Base-by-base conservation (phyloP, 2,329 filamentous ascomycete genomes). In the Nemania serpens region DNA sequence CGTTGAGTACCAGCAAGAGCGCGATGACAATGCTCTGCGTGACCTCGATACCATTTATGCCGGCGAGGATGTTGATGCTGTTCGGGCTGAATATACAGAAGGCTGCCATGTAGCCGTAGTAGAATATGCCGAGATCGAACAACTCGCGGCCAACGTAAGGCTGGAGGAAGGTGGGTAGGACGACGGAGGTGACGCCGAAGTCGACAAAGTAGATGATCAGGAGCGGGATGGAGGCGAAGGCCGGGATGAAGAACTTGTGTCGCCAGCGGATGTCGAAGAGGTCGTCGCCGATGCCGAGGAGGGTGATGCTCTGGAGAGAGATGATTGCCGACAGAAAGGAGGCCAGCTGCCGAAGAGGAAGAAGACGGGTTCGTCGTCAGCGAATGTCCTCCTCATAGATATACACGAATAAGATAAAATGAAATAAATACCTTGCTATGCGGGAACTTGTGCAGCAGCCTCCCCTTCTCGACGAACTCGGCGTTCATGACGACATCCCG, bases 61-160 rank as follows among this genome's bases (percentile, higher is more conserved):
- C 95, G 0, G 95, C 95, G n/a, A 99, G 82, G 78, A 99, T 99
- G 81, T 99, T 99, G 84, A 99, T 99, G 76, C 92, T 93, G 79
- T 99, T 98, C 6, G 95, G 93, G 69, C 93, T 96, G 81, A 99
- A 99, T 76, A 99, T 99, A 74, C 94, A 91, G 68, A 99, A 85
- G 58, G 91, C 89, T 54, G 92, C 91, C 95, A 99, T 99, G 82
- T 98, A 99, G 72, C 89, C 80, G 79, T 99, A 99, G 84, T 99
- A 99, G 58, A 91, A 79, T 74, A 85, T 77, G 34, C 89, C 90
- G 7, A 98, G 85, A 74, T 98, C 88, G 74, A 98, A 83, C 50
- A 97, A 84, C 68, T 91, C 86, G 62, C 73, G 73, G 34, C 93
- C 93, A 9, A 97, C 81, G 72, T 95, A 96, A 15, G 87, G 87